Conservation (phyloP, 805 yeast genomes). For the Candida maesae region DNA sequence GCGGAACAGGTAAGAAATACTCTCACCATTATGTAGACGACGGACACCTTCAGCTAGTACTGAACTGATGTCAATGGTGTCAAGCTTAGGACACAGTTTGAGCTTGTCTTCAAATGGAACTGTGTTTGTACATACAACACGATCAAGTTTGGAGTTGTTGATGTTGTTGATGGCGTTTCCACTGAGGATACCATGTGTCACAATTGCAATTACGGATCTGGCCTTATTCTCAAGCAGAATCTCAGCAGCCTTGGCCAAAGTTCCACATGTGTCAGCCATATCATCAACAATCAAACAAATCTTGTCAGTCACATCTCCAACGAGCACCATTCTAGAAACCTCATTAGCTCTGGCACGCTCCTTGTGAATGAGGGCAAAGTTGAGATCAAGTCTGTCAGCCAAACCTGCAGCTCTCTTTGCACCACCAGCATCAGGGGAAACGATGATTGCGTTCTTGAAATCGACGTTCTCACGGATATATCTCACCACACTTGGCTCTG, state of each 20-base stretch:
- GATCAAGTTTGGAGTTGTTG: constrained; percentile 62
- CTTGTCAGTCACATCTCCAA: constrained; percentile 77
- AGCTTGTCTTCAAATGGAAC: constrained; percentile 70
- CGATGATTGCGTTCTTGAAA: constrained; percentile 61
- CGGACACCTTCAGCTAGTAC: constrained; percentile 79
- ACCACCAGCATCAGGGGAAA: constrained; percentile 90
- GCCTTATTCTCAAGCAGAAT: constrained; percentile 66
- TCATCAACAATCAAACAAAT: constrained; percentile 79
- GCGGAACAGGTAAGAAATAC: constrained; percentile 74
- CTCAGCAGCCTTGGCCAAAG: constrained; percentile 79
- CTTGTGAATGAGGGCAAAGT: constrained; percentile 81
- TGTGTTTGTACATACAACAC: constrained; percentile 75
- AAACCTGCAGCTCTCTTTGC: constrained; percentile 86
- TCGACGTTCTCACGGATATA: constrained; percentile 63
- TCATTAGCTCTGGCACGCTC: constrained; percentile 83
- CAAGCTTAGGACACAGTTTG: constrained; percentile 56
- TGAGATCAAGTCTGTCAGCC: constrained; percentile 74
- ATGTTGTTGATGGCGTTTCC: constrained; percentile 72
- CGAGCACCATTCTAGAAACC: constrained; percentile 79
- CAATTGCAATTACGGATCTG: constrained; percentile 71
- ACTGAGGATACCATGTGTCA: constrained; percentile 76
- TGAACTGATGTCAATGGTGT: constrained; percentile 66
- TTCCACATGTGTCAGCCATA: constrained; percentile 90
- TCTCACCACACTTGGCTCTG: constrained; percentile 77
- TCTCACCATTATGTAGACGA: constrained; percentile 84